A percentile compares a stretch with the other conserved stretches of the same genome.
Evolutionary conservation across 2,329 filamentous ascomycete genomes (phyloP).

Genomic region (Trichophyton schoenleinii): DNA sequence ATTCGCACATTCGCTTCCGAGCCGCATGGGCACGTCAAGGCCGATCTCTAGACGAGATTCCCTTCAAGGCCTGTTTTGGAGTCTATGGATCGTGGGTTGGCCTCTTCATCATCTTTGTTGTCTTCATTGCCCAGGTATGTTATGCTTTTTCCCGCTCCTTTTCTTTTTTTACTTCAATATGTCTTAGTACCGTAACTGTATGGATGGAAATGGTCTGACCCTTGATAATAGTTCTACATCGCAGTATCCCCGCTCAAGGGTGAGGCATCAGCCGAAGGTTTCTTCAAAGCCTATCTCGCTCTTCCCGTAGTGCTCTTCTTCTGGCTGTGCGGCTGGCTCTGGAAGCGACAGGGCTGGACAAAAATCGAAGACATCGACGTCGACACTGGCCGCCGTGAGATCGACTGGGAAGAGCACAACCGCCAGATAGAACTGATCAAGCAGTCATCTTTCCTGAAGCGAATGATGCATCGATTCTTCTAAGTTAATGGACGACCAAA

Average conservation of each 20-base stretch:
- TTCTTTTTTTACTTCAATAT: background rate
- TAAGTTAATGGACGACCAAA: constrained; percentile 1
- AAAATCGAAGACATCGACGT: constrained; percentile 50
- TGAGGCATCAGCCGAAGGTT: constrained; percentile 15
- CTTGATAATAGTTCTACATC: constrained; percentile 17
- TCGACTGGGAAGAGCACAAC: constrained; percentile 54
- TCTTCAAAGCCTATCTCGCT: constrained; percentile 23
- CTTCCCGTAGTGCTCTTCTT: constrained; percentile 29
- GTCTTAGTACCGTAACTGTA: background rate
- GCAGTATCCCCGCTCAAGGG: constrained; percentile 17
- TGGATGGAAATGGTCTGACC: background rate
- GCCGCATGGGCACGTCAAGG: constrained; percentile 46
- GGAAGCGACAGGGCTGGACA: constrained; percentile 53
- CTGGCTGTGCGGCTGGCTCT: constrained; percentile 46
- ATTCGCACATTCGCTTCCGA: constrained; percentile 57
- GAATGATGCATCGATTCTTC: constrained; percentile 12
- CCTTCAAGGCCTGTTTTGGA: constrained; percentile 48
- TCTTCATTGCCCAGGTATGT: constrained; percentile 38
- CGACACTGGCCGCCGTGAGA: constrained; percentile 50
- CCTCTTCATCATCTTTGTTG: constrained; percentile 41
- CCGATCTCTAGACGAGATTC: constrained; percentile 48
- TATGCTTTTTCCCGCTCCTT: background rate
- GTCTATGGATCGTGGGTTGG: constrained; percentile 50
- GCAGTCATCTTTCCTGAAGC: constrained; percentile 9
- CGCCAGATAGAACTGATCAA: constrained; percentile 17